Evolutionary conservation across 1,284 basidiomycete genomes (phyloP), one percentile per base, ranked within the genome.

Genomic region (Rhodotorula sp.): DNA sequence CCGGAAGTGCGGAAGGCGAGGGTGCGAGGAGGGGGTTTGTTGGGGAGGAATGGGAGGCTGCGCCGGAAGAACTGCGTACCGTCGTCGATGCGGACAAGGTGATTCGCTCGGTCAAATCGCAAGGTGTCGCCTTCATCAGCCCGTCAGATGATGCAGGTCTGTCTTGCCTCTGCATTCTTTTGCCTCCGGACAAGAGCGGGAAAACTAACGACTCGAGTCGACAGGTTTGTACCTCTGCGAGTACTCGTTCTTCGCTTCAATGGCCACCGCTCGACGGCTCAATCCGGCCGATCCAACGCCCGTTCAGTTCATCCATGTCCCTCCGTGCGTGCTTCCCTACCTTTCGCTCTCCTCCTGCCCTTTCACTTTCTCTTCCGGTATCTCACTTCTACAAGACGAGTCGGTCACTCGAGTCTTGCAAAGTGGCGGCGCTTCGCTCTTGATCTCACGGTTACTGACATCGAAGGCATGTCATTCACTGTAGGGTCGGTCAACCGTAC

Each of bases 171-270:
- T n/a, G n/a, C n/a, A n/a, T n/a, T n/a, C n/a, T n/a, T n/a, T n/a
- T n/a, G n/a, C n/a, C n/a, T n/a, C n/a, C n/a, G n/a, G n/a, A 21
- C 7, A 18, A 23, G 20, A 23, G 18, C n/a, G 51, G 20, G 10
- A 26, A 29, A 26, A 26, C 46, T 51, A 3, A 26, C 4, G 23
- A 20, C 31, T 5, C 7, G 6, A 15, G 26, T 43, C 39, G 18
- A 12, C 61, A 67, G 71, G 71, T 1, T 52, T 72, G 20, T 72
- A 72, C 51, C 58, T 72, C 1, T 72, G 71, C 64, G 71, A 72
- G 23, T 72, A 61, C 61, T 64, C 67, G 39, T 67, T 29, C 58
- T 72, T 57, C 48, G 23, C 57, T 15, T 66, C 64, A 12, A 46
- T 72, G 31, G 64, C 64, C 14, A 49, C 58, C 5, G 67, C 71